Conservation (phyloP, 257 asterid species). For the Solanum appendiculatum region DNA sequence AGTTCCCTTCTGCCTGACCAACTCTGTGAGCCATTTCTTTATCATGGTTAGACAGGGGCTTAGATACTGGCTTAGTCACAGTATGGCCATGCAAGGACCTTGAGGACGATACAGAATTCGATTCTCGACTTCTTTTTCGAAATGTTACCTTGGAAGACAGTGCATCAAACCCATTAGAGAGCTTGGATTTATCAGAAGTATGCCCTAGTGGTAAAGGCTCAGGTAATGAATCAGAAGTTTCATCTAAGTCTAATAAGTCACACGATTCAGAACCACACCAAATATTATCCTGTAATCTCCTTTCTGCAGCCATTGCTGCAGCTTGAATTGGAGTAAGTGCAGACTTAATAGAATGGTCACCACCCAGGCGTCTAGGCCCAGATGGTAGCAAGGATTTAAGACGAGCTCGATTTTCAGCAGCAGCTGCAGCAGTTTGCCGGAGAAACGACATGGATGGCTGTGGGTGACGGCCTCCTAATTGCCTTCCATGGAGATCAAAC, state of each 20-base stretch:
- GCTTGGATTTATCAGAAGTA: conserved; percentile 27
- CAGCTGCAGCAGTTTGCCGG: conserved; percentile 51
- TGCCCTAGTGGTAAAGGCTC: conserved; percentile 21
- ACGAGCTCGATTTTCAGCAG: conserved; percentile 82
- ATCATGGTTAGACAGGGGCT: conserved; percentile 8
- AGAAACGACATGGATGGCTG: conserved; percentile 54
- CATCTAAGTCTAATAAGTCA: conserved; percentile 51
- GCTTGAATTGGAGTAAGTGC: conserved; percentile 85
- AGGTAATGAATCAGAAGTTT: conserved; percentile 17
- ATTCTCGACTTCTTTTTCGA: conserved; percentile 48
- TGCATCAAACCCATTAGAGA: conserved; percentile 3
- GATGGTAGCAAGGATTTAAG: conserved; percentile 60
- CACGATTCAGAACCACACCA: conserved; percentile 88
- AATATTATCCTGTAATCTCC: conserved; percentile 72
- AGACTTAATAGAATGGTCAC: conserved; percentile 63
- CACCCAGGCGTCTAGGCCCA: conserved; percentile 80
- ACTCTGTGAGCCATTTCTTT: conserved; percentile 9
- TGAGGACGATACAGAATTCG: conserved; percentile 14
- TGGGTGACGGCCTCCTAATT: conserved; percentile 61
- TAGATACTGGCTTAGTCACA: conserved; percentile 11
- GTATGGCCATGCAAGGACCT: conserved; percentile 15
- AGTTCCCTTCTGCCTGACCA: conserved; percentile 2
- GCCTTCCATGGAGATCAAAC: conserved; percentile 84
- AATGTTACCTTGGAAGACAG: conserved; percentile 19
- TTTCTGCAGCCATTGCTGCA: conserved; percentile 99